These are phyloP conservation scores for Trichoderma erinaceum DNA, from an alignment of 495 filamentous ascomycete species.

Conservation along the genomic window DNA sequence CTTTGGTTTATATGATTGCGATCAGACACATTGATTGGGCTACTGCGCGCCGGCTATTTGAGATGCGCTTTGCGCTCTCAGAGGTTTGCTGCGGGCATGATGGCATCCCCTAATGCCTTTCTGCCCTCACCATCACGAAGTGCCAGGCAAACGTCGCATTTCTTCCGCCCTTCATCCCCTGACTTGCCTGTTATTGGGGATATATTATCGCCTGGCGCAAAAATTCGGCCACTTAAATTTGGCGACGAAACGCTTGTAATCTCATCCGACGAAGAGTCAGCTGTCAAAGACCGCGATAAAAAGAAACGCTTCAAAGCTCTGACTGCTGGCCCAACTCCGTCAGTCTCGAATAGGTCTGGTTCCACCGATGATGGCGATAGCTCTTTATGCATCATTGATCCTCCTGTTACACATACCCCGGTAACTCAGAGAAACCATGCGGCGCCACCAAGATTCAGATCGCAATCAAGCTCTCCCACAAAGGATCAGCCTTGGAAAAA, in stretches of 20 bases:
- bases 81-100: conserved; percentile 21
- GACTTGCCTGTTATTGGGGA: conserved; percentile 39
- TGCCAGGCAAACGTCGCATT: conserved; percentile 22
- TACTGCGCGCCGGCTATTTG: conserved; percentile 23
- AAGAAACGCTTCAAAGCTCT: background rate
- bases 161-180: conserved; percentile 43
- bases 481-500: conserved; percentile 33
- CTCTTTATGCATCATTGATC: background rate
- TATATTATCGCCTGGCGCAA: conserved; percentile 25
- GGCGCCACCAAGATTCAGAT: background rate
- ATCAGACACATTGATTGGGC: conserved; percentile 14
- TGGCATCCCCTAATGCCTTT: conserved; percentile 34
- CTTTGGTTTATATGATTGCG: background rate
- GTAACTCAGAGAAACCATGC: background rate
- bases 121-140: conserved; percentile 32
- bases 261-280: background rate
- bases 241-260: background rate
- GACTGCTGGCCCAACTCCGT: background rate
- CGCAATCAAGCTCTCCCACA: conserved; percentile 8
- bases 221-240: background rate
- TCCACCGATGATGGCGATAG: background rate
- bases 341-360: background rate
- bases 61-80: conserved; percentile 39
- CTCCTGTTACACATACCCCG: background rate
- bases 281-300: background rate